These are phyloP conservation scores for Lavandula angustifolia DNA, from an alignment of 257 asterid genomes.

Conservation along the genomic window DNA sequence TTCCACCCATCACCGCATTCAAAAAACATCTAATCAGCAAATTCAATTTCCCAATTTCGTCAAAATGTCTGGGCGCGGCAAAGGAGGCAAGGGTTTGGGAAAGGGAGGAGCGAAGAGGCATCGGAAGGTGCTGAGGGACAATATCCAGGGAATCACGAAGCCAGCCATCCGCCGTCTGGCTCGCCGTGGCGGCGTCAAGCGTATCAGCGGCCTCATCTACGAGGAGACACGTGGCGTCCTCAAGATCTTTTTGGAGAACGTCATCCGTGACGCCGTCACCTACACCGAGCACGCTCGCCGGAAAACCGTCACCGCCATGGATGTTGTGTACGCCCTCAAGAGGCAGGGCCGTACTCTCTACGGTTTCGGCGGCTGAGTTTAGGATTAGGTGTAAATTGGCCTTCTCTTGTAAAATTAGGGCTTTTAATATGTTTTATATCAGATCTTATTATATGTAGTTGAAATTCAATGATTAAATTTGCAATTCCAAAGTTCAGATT, in stretches of 20 bases:
- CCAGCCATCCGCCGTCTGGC: constrained; percentile 54
- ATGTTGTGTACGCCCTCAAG: constrained; percentile 51
- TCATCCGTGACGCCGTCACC: constrained; percentile 52
- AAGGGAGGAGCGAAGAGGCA: constrained; percentile 63
- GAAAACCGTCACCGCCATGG: constrained; percentile 58
- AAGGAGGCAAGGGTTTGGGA: constrained; percentile 62
- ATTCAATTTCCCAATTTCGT: neutral
- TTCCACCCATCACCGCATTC: neutral
- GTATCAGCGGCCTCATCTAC: constrained; percentile 53
- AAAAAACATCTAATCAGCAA: neutral
- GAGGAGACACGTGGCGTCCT: constrained; percentile 56
- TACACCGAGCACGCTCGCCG: constrained; percentile 57
- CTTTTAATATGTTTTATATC: neutral
- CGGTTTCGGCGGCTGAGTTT: constrained; percentile 47
- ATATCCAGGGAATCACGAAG: constrained; percentile 54
- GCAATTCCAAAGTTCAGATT: no score
- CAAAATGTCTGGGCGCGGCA: constrained; percentile 58
- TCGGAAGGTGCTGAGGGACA: constrained; percentile 53
- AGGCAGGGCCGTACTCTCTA: constrained; percentile 54
- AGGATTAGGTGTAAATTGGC: constrained; percentile 26
- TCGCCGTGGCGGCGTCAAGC: constrained; percentile 57
- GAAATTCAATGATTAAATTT: no score
- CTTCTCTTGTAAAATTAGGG: neutral
- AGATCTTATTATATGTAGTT: neutral
- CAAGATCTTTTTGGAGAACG: constrained; percentile 51